phyloP scores from a whole-genome alignment of 371 early-diverging fungal genomes.

The Syncephalastrum racemosum region DNA sequence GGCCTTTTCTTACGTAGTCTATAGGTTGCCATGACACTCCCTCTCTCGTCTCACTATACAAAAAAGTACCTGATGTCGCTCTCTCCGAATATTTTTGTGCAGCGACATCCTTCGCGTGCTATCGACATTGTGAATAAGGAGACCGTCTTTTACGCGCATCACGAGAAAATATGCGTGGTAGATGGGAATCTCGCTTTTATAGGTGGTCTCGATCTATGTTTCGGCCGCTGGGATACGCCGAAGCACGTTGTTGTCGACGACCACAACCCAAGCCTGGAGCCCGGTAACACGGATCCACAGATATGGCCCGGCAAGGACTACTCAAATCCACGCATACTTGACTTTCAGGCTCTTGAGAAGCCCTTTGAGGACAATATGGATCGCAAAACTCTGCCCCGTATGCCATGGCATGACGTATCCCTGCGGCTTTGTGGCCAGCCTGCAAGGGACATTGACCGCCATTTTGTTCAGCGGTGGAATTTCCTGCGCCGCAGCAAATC shows the following conservation, averaged over 20 bases:
- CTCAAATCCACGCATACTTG: constrained; percentile 84
- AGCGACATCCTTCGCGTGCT: constrained; percentile 69
- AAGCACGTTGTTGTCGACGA: constrained; percentile 74
- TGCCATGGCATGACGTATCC: constrained; percentile 96
- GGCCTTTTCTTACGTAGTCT: neutral
- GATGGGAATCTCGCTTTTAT: constrained; percentile 82
- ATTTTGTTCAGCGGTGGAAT: constrained; percentile 92
- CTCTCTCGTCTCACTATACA: constrained; percentile 76
- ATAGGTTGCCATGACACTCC: constrained; percentile 59
- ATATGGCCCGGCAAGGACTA: constrained; percentile 86
- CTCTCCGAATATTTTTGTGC: constrained; percentile 65
- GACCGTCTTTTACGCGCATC: constrained; percentile 79
- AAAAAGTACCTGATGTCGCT: constrained; percentile 62
- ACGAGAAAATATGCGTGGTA: constrained; percentile 77
- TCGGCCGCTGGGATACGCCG: constrained; percentile 81
- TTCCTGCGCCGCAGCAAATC: constrained; percentile 65
- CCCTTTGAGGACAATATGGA: constrained; percentile 33
- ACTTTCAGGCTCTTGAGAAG: constrained; percentile 77
- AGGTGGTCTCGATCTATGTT: constrained; percentile 90
- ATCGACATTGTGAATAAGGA: constrained; percentile 47
- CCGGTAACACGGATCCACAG: constrained; percentile 18
- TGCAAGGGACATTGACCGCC: constrained; percentile 78
- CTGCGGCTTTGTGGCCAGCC: constrained; percentile 55
- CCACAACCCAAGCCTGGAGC: constrained; percentile 40
- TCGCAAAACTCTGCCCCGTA: constrained; percentile 55